These are phyloP conservation scores for Paramecium pentaurelia DNA, from an alignment of 73 alveolate genomes.

Conservation along the genomic window DNA sequence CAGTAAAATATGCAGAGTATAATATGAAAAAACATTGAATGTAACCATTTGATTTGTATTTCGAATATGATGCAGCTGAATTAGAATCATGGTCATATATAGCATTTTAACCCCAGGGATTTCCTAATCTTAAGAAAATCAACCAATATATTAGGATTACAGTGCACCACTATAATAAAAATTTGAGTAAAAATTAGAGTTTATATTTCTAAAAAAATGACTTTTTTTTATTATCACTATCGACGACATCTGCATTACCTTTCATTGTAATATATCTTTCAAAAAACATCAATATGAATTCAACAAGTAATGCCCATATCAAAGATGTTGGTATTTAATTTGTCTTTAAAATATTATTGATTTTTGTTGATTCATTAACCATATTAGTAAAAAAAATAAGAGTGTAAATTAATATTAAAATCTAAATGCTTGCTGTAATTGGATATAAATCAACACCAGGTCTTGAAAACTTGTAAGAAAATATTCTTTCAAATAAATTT, in stretches of 20 bases:
- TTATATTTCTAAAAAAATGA: background rate
- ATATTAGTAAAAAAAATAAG: background rate
- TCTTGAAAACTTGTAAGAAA: constrained; percentile 9
- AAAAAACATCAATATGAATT: background rate
- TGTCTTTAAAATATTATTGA: constrained; percentile 14
- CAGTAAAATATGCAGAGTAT: constrained; percentile 22
- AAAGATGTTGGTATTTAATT: constrained; percentile 13
- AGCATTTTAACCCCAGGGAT: constrained; percentile 13
- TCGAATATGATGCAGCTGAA: background rate
- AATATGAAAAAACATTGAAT: constrained; percentile 8
- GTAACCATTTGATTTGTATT: constrained; percentile 21
- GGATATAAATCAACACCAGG: constrained; percentile 39
- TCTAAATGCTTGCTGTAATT: constrained; percentile 4
- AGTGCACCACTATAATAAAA: background rate
- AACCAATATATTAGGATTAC: constrained; percentile 46
- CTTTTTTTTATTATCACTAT: background rate
- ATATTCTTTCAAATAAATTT: background rate
- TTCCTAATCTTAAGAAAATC: constrained; percentile 27
- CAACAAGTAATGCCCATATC: background rate
- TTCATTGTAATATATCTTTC: constrained; percentile 40
- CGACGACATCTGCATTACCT: background rate
- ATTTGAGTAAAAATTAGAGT: constrained; percentile 18
- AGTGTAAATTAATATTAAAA: background rate
- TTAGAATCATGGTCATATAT: background rate
- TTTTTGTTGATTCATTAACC: background rate